Conservation (phyloP, 2,329 filamentous ascomycete genomes). For the Colletotrichum tropicale region DNA sequence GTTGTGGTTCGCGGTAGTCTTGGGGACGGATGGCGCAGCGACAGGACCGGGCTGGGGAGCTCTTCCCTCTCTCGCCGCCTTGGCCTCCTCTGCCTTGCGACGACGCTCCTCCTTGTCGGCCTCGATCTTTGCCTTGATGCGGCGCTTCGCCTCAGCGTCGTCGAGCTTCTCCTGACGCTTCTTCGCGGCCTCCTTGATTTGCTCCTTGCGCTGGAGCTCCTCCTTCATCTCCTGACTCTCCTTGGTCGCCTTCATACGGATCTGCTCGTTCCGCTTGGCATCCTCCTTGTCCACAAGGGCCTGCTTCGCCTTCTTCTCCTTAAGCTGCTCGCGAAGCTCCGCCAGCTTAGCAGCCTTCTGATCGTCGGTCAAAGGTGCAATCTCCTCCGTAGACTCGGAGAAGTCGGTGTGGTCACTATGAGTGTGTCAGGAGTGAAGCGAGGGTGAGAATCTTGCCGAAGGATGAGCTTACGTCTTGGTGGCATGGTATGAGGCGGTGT, state of each 20-base stretch:
- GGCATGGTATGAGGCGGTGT: slow-evolving; percentile 88
- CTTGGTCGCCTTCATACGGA: slow-evolving; percentile 85
- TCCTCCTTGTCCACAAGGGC: slow-evolving; percentile 79
- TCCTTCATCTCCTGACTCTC: slow-evolving; percentile 91
- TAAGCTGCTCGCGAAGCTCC: slow-evolving; percentile 74
- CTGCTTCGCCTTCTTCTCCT: slow-evolving; percentile 73
- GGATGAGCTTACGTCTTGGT: slow-evolving; percentile 70
- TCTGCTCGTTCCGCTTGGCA: slow-evolving; percentile 84
- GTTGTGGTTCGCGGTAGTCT: slow-evolving; percentile 73
- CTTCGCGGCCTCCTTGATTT: slow-evolving; percentile 85
- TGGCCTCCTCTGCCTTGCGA: slow-evolving; percentile 83
- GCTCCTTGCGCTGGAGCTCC: slow-evolving; percentile 84
- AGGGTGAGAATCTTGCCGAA: background rate
- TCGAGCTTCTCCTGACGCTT: slow-evolving; percentile 89
- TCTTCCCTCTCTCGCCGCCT: slow-evolving; percentile 83
- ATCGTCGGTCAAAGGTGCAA: slow-evolving; percentile 88
- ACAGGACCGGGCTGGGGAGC: slow-evolving; percentile 51
- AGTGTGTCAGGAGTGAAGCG: slow-evolving; percentile 8
- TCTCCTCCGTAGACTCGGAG: slow-evolving; percentile 89
- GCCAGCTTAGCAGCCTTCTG: slow-evolving; percentile 83
- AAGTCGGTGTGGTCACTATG: slow-evolving; percentile 86
- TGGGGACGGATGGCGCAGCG: slow-evolving; percentile 53
- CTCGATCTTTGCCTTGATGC: slow-evolving; percentile 92
- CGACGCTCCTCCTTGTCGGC: slow-evolving; percentile 91
- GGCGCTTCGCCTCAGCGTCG: slow-evolving; percentile 84